phyloP scores from a whole-genome alignment of 1,284 basidiomycete genomes.

The Macrocystidia cucumis region DNA sequence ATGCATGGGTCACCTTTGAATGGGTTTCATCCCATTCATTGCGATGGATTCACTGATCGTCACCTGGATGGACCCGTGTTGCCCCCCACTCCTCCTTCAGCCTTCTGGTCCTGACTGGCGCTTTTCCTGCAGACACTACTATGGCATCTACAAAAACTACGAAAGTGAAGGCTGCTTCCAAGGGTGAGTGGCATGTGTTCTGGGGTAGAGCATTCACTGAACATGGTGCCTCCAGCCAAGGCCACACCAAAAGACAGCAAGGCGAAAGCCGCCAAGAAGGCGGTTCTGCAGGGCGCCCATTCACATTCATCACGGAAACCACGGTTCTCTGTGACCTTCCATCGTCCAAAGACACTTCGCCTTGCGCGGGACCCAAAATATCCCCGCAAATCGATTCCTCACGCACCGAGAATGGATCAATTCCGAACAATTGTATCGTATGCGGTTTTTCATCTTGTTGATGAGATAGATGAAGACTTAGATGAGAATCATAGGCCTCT shows the following conservation, averaged over 20 bases:
- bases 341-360: constrained; percentile 92
- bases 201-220: constrained; percentile 6
- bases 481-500: constrained; percentile 40
- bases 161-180: constrained; percentile 49
- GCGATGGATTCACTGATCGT: no score
- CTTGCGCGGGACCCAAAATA: constrained; percentile 86
- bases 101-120: not conserved
- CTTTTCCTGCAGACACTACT: constrained; percentile 8
- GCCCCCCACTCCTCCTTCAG: not conserved
- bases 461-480: constrained; percentile 1
- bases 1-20: no score
- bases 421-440: constrained; percentile 90
- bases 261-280: constrained; percentile 95
- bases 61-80: no score
- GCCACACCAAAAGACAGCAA: constrained; percentile 56
- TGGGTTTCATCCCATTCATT: no score
- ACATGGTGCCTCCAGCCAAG: constrained; percentile 16
- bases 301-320: constrained; percentile 78
- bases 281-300: constrained; percentile 83
- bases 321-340: constrained; percentile 87
- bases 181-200: constrained; percentile 29
- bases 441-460: constrained; percentile 19
- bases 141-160: constrained; percentile 61
- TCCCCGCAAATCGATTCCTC: constrained; percentile 90
- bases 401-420: constrained; percentile 97